Conservation (phyloP, 306 rosid genomes). For the Dicorynia guianensis region DNA sequence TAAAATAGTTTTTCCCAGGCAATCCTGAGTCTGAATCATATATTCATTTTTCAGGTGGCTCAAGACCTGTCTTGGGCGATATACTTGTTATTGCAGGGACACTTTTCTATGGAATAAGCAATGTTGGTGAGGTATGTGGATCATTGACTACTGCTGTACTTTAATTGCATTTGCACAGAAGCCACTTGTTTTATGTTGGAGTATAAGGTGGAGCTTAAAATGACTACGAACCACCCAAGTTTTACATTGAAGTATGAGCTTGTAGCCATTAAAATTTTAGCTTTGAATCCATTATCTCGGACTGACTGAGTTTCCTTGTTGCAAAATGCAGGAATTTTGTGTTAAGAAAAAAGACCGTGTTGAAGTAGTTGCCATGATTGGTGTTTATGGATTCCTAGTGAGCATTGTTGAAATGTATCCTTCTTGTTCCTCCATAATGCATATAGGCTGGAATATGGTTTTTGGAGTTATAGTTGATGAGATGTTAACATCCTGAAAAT, state of each 20-base stretch:
- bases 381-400: conserved; percentile 61
- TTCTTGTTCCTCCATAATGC: conserved; percentile 15
- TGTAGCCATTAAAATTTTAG: too few species aligned
- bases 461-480: neutral
- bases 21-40: neutral
- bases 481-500: neutral
- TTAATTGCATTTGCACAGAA: conserved; percentile 10
- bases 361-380: conserved; percentile 69
- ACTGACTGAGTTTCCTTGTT: conserved; percentile 18
- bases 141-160: neutral
- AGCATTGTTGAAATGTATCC: conserved; percentile 68
- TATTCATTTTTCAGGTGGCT: conserved; percentile 54
- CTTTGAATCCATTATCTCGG: neutral
- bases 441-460: neutral
- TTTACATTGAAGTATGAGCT: too few species aligned
- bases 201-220: neutral
- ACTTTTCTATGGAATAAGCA: conserved; percentile 68
- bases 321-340: conserved; percentile 66
- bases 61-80: conserved; percentile 70
- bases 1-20: neutral
- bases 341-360: conserved; percentile 68
- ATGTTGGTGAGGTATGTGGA: conserved; percentile 68
- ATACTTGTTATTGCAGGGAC: conserved; percentile 68
- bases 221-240: neutral
- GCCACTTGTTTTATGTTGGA: neutral